phyloP scores from a whole-genome alignment of 2,329 filamentous ascomycete species.

The Sporothrix phasma region DNA sequence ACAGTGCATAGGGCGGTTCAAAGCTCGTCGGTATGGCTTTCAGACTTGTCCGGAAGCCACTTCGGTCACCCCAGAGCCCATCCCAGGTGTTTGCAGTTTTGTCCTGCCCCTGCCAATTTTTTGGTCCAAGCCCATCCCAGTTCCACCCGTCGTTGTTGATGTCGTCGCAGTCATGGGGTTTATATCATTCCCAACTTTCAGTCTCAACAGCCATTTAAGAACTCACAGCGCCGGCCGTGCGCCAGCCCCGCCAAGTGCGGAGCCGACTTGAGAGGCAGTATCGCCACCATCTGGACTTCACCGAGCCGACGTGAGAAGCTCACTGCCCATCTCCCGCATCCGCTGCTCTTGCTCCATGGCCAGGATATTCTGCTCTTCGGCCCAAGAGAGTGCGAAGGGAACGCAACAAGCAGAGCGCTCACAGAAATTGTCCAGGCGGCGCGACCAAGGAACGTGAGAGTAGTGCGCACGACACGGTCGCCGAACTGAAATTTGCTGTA shows the following conservation, averaged over 20 bases:
- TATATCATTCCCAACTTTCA: background rate
- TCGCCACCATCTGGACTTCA: constrained; percentile 24
- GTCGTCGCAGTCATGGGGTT: background rate
- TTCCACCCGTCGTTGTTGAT: background rate
- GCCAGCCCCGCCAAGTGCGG: constrained; percentile 38
- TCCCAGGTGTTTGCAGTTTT: background rate
- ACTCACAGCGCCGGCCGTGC: constrained; percentile 40
- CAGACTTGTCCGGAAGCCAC: too few species aligned
- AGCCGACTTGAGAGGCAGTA: constrained; percentile 41
- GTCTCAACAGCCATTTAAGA: background rate
- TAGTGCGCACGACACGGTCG: constrained; percentile 47
- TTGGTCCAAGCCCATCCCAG: background rate
- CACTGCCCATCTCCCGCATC: constrained; percentile 85
- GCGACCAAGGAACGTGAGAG: constrained; percentile 67
- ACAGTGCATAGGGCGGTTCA: background rate
- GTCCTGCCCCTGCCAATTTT: background rate
- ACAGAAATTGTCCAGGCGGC: constrained; percentile 86
- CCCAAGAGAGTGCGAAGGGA: constrained; percentile 84
- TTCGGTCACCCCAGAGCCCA: background rate
- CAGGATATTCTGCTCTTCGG: constrained; percentile 91
- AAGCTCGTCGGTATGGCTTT: background rate
- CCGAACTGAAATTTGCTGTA: constrained; percentile 48
- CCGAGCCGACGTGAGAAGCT: constrained; percentile 47
- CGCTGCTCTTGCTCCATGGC: constrained; percentile 98
- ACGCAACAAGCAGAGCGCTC: constrained; percentile 79